phyloP scores from a whole-genome alignment of 805 yeast species.

The Huiozyma sinensis region DNA sequence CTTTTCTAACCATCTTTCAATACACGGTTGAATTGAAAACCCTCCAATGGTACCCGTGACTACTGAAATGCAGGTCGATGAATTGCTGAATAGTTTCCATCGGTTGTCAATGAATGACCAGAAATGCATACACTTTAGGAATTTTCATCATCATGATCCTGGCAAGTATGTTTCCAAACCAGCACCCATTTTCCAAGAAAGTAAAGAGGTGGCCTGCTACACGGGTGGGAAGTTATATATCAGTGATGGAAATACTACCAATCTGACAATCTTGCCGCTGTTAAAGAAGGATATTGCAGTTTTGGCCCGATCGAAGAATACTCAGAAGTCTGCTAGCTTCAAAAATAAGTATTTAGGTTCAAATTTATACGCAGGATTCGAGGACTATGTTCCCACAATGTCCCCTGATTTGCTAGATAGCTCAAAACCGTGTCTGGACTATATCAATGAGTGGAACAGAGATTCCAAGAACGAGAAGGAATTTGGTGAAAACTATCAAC shows the following conservation, averaged over 20 bases:
- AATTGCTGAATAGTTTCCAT: neutral
- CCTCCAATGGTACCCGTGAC: no score
- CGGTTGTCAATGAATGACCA: neutral
- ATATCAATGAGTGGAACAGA: constrained; percentile 6
- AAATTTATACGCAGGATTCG: constrained; percentile 15
- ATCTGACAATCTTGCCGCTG: constrained; percentile 5
- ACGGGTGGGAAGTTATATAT: constrained; percentile 3
- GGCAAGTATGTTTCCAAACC: neutral
- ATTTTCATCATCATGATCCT: neutral
- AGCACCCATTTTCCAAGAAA: constrained; percentile 9
- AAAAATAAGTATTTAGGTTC: constrained; percentile 15
- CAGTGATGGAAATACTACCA: neutral
- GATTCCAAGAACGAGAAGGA: constrained; percentile 1
- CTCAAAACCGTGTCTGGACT: constrained; percentile 14
- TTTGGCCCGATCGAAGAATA: constrained; percentile 2
- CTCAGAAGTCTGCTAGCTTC: neutral
- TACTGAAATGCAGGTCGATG: neutral
- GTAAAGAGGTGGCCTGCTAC: constrained; percentile 14
- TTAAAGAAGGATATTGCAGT: constrained; percentile 8
- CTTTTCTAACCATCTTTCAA: no score
- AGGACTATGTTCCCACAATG: constrained; percentile 13
- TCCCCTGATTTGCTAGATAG: constrained; percentile 12
- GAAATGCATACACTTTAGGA: neutral
- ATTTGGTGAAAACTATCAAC: constrained; percentile 5
- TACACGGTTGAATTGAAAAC: no score